A percentile compares a stretch with the other conserved stretches of the same genome.
Conservation (phyloP, 495 filamentous ascomycete genomes). For the Aspergillus mulundensis region DNA sequence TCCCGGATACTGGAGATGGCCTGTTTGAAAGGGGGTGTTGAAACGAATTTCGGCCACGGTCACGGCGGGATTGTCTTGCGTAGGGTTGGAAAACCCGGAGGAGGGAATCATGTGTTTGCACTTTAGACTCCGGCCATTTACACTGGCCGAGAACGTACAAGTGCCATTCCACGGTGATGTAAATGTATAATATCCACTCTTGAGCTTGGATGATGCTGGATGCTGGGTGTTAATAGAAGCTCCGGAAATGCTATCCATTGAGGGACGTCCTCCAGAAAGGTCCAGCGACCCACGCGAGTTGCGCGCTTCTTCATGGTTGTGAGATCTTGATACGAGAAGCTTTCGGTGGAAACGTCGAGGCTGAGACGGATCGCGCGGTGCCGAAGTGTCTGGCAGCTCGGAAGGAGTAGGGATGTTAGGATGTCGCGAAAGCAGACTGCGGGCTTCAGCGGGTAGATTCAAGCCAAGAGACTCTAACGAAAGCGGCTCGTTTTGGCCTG, state of each 20-base stretch:
- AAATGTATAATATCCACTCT: conserved; percentile 57
- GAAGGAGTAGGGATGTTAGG: conserved; percentile 5
- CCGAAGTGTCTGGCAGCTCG: conserved; percentile 2
- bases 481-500: conserved; percentile 33
- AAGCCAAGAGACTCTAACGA: conserved; percentile 29
- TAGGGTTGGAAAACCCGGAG: conserved; percentile 14
- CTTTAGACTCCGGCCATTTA: conserved; percentile 67
- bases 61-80: conserved; percentile 37
- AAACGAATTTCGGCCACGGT: conserved; percentile 81
- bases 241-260: conserved; percentile 13
- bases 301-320: conserved; percentile 19
- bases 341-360: conserved; percentile 39
- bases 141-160: conserved; percentile 77
- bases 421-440: conserved; percentile 16
- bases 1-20: conserved; percentile 30
- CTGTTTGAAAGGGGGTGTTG: conserved; percentile 64
- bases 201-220: conserved; percentile 31
- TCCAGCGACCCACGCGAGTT: conserved; percentile 19
- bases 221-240: conserved; percentile 6
- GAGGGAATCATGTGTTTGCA: conserved; percentile 66
- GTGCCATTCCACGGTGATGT: conserved; percentile 78
- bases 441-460: conserved; percentile 27
- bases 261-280: conserved; percentile 12
- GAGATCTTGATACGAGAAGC: conserved; percentile 34
- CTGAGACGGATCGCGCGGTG: conserved; percentile 15